These are phyloP conservation scores for Lolium perenne DNA, from an alignment of 176 grass and related monocot species.

Conservation along the genomic window DNA sequence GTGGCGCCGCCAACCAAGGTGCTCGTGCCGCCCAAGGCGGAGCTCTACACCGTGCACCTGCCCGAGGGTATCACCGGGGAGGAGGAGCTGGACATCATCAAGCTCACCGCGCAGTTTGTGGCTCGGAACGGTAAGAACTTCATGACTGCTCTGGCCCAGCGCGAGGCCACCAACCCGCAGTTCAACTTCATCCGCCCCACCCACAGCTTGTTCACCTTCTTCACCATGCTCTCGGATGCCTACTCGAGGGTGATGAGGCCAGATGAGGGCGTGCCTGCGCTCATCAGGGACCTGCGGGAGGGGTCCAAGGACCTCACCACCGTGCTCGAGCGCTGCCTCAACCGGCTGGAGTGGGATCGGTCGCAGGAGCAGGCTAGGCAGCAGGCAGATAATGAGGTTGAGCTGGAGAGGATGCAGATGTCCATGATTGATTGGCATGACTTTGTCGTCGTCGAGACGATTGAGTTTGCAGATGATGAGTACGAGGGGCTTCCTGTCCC, in stretches of 20 bases:
- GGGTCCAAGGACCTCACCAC: conserved; percentile 61
- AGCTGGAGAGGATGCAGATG: conserved; percentile 89
- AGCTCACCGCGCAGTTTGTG: conserved; percentile 95
- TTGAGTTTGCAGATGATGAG: conserved; percentile 95
- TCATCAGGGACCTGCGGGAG: conserved; percentile 61
- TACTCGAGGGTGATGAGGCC: conserved; percentile 91
- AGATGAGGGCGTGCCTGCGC: conserved; percentile 38
- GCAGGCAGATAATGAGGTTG: conserved; percentile 89
- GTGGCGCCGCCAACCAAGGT: conserved; percentile 64
- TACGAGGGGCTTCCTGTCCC: conserved; percentile 78
- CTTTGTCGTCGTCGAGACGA: conserved; percentile 90
- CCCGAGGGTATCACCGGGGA: conserved; percentile 91
- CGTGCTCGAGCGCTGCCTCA: conserved; percentile 80
- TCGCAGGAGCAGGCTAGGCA: conserved; percentile 92
- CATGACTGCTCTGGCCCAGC: conserved; percentile 58
- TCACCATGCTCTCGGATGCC: conserved; percentile 69
- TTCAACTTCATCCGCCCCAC: conserved; percentile 95
- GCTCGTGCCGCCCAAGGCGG: conserved; percentile 73
- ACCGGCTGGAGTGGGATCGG: conserved; percentile 91
- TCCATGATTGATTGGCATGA: conserved; percentile 99
- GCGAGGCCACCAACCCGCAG: conserved; percentile 68
- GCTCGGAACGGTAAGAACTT: conserved; percentile 89
- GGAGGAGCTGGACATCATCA: conserved; percentile 84
- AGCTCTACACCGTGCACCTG: conserved; percentile 79
- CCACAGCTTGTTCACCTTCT: conserved; percentile 97